Conservation (phyloP, 208 protist genomes). For the Tritrichomonas musculus region DNA sequence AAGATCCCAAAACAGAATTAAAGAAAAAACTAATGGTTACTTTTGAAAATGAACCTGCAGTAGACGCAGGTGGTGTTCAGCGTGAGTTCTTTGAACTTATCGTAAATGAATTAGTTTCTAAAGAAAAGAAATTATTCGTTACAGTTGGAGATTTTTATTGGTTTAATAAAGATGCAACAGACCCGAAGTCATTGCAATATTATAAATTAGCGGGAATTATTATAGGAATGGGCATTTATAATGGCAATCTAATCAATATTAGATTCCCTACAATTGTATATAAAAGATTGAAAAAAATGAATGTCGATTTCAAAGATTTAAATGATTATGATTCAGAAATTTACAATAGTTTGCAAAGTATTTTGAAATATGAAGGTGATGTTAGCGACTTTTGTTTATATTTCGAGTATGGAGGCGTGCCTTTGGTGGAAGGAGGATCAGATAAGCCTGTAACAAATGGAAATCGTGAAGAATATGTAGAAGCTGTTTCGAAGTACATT, state of each 20-base stretch:
- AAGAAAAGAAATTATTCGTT: conserved; percentile 72
- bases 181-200: not conserved
- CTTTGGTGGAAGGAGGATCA: conserved; percentile 40
- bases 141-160: conserved; percentile 60
- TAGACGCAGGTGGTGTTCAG: conserved; percentile 80
- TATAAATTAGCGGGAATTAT: conserved; percentile 53
- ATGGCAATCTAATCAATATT: conserved; percentile 76
- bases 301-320: conserved; percentile 40
- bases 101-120: conserved; percentile 70
- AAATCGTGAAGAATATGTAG: conserved; percentile 49
- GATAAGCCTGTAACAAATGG: conserved; percentile 44
- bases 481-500: conserved; percentile 31
- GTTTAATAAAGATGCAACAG: conserved; percentile 66
- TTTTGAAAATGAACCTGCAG: conserved; percentile 76
- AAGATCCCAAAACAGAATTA: conserved; percentile 48
- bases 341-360: conserved; percentile 26
- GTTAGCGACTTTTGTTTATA: conserved; percentile 40
- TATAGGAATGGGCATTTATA: conserved; percentile 81
- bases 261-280: conserved; percentile 63
- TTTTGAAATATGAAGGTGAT: conserved; percentile 42
- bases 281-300: conserved; percentile 36
- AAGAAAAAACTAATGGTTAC: conserved; percentile 71
- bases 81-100: conserved; percentile 91
- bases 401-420: conserved; percentile 31
- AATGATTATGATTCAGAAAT: conserved; percentile 43